phyloP scores from a whole-genome alignment of 139 green algal species.

The Protoeuglena noctilucae region DNA sequence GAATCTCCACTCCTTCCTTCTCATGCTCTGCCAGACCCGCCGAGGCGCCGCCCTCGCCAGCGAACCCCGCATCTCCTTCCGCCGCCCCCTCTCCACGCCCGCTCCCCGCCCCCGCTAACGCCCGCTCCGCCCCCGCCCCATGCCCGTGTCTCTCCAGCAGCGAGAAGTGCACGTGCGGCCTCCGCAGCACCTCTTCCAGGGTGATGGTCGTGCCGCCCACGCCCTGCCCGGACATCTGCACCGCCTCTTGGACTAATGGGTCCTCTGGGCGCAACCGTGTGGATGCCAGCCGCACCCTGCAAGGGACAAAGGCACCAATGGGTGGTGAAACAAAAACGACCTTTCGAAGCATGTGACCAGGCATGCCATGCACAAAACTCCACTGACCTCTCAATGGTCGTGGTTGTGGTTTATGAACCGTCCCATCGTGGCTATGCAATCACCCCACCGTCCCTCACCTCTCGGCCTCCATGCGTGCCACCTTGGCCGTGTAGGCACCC shows the following conservation, averaged over 20 bases:
- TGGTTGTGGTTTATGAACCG: no score
- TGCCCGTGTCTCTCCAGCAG: constrained; percentile 47
- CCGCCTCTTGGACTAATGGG: constrained; percentile 24
- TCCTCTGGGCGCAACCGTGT: constrained; percentile 26
- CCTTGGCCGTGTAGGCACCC: constrained; percentile 40
- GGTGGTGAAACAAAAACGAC: no score
- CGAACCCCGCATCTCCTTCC: constrained; percentile 2
- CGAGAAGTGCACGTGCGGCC: constrained; percentile 73
- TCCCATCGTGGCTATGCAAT: no score
- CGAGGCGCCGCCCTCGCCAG: background rate
- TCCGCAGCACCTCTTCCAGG: constrained; percentile 68
- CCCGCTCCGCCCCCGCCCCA: no score
- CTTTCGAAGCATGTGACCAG: no score
- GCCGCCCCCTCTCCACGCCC: background rate
- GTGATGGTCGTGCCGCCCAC: constrained; percentile 21
- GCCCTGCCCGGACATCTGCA: constrained; percentile 34
- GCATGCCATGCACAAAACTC: no score
- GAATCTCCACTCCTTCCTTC: constrained; percentile 77
- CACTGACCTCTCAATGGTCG: no score
- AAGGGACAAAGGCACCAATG: no score
- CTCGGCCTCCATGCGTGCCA: constrained; percentile 52
- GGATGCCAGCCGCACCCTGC: constrained; percentile 34
- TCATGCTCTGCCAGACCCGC: constrained; percentile 35
- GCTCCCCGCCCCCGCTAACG: no score
- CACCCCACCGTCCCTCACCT: no score